phyloP scores from a whole-genome alignment of 2,329 filamentous ascomycete genomes.

The Ophiostoma sp. region DNA sequence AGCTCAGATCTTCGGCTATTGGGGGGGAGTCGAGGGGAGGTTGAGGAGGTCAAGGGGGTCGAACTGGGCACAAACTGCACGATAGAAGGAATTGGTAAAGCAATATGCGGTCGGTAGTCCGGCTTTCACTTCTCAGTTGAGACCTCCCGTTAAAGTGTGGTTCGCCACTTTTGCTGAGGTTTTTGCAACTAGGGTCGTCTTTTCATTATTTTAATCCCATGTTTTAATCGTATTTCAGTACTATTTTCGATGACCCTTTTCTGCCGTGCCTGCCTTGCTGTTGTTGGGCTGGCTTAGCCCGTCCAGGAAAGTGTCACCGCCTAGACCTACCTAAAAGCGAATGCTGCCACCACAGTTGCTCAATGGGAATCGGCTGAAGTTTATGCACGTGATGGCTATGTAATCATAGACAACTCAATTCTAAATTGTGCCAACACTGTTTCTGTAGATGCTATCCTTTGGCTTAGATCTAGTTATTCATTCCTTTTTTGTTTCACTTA shows the following conservation, averaged over 20 bases:
- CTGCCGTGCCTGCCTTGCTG: slow-evolving; percentile 11
- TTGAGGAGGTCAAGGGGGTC: background rate
- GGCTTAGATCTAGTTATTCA: no score
- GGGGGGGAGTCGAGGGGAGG: background rate
- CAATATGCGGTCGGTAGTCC: background rate
- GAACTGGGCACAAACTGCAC: background rate
- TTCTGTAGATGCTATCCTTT: no score
- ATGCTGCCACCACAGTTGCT: background rate
- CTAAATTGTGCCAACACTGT: no score
- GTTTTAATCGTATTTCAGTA: slow-evolving; percentile 3
- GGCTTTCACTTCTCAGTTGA: background rate
- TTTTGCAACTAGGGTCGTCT: slow-evolving; percentile 10
- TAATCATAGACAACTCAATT: background rate
- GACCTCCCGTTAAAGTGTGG: background rate
- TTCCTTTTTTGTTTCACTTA: no score
- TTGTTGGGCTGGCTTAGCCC: background rate
- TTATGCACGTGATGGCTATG: background rate
- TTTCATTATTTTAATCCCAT: slow-evolving; percentile 14
- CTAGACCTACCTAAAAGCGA: background rate
- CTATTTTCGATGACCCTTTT: slow-evolving; percentile 12
- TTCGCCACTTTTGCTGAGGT: slow-evolving; percentile 11
- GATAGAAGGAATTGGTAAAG: background rate
- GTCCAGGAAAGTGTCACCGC: slow-evolving; percentile 9
- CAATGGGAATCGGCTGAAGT: background rate
- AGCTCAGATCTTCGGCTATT: slow-evolving; percentile 9